These are phyloP conservation scores for Venturia oleaginea DNA, from an alignment of 2,329 filamentous ascomycete species.

Conservation along the genomic window DNA sequence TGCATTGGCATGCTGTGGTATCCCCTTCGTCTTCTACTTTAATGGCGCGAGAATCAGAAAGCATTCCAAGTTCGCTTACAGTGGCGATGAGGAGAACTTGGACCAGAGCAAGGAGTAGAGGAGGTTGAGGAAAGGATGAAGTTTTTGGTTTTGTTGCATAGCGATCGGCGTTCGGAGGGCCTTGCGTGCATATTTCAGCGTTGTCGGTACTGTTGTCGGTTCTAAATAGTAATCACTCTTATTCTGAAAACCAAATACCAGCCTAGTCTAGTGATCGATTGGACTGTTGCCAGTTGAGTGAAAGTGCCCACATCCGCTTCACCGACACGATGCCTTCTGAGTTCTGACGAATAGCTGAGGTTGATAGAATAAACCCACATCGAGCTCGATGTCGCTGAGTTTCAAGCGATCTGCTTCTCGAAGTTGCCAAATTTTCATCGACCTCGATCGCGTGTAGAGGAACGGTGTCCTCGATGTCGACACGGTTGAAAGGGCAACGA, in stretches of 20 bases:
- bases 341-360: no score
- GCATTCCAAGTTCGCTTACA: slow-evolving; percentile 64
- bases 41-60: slow-evolving; percentile 63
- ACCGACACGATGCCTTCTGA: no score
- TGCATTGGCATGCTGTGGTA: slow-evolving; percentile 66
- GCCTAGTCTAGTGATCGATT: neutral
- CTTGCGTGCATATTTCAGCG: neutral
- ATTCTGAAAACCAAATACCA: no score
- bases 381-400: no score
- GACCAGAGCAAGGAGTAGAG: slow-evolving; percentile 3
- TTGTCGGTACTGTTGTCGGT: no score
- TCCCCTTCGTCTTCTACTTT: slow-evolving; percentile 75
- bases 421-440: no score
- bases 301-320: no score
- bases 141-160: neutral
- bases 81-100: slow-evolving; percentile 40
- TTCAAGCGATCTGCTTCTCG: no score
- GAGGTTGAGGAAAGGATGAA: neutral
- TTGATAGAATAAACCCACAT: no score
- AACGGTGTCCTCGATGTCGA: no score
- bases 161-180: neutral
- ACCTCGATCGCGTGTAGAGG: no score
- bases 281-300: no score
- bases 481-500: neutral
- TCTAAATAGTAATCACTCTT: neutral